These are phyloP conservation scores for Xylaria sp. DNA, from an alignment of 2,329 filamentous ascomycete genomes.

Conservation along the genomic window DNA sequence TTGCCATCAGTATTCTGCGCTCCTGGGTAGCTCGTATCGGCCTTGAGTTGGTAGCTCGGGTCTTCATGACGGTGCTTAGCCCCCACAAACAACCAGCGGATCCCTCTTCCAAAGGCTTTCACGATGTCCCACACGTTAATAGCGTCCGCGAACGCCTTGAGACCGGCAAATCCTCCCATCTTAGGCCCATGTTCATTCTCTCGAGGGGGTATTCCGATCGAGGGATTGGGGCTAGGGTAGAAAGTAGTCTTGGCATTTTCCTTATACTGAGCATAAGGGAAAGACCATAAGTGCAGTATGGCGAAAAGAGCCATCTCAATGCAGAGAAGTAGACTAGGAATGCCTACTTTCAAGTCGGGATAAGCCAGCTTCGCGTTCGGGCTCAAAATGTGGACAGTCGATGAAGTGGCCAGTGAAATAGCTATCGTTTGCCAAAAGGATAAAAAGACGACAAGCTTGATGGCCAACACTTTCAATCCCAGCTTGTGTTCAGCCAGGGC, in stretches of 20 bases:
- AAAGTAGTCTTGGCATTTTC: conserved; percentile 57
- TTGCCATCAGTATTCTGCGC: conserved; percentile 44
- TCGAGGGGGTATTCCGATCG: conserved; percentile 53
- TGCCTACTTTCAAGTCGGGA: conserved; percentile 82
- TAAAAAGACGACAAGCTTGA: conserved; percentile 92
- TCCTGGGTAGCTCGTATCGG: conserved; percentile 55
- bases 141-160: conserved; percentile 74
- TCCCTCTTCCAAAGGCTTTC: conserved; percentile 80
- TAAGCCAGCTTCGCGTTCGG: conserved; percentile 71
- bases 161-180: conserved; percentile 71
- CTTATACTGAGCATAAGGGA: conserved; percentile 78
- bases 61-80: conserved; percentile 69
- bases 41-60: conserved; percentile 59
- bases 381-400: conserved; percentile 70
- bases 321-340: conserved; percentile 81
- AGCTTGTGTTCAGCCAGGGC: conserved; percentile 76
- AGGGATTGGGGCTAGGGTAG: conserved; percentile 59
- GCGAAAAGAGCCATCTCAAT: conserved; percentile 88
- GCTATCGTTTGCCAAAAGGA: conserved; percentile 82
- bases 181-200: conserved; percentile 63
- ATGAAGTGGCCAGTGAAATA: conserved; percentile 62
- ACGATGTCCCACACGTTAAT: conserved; percentile 85
- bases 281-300: conserved; percentile 83
- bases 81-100: conserved; percentile 84
- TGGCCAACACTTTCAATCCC: conserved; percentile 83